phyloP scores from a whole-genome alignment of 2,329 filamentous ascomycete genomes.

The Alternaria sp. region DNA sequence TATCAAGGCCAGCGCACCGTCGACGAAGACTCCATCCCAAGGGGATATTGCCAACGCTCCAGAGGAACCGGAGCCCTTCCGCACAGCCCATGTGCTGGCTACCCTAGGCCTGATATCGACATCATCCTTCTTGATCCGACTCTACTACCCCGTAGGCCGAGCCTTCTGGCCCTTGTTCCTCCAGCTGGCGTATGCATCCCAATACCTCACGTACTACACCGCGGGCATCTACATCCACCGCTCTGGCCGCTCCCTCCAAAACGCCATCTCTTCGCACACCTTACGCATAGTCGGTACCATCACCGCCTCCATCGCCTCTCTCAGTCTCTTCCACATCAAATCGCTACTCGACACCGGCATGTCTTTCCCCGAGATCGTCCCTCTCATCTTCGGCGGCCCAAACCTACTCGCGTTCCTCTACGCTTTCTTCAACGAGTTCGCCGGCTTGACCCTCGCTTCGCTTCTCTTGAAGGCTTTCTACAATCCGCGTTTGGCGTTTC shows the following conservation, averaged over 20 bases:
- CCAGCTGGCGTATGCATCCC: slow-evolving; percentile 18
- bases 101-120: background rate
- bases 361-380: background rate
- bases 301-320: background rate
- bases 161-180: slow-evolving; percentile 13
- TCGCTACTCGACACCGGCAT: background rate
- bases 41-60: background rate
- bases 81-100: background rate
- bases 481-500: background rate
- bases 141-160: slow-evolving; percentile 13
- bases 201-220: slow-evolving; percentile 24
- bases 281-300: background rate
- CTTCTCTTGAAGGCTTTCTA: background rate
- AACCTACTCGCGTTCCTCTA: background rate
- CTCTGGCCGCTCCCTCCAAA: background rate
- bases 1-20: background rate
- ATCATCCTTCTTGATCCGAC: slow-evolving; percentile 15
- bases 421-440: background rate
- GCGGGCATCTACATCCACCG: background rate
- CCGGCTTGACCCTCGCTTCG: background rate
- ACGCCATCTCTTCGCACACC: background rate
- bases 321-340: background rate
- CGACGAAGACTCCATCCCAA: background rate
- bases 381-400: background rate
- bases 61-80: background rate